These are phyloP conservation scores for Lasiodiplodia gonubiensis DNA, from an alignment of 2,329 filamentous ascomycete genomes.

Conservation along the genomic window DNA sequence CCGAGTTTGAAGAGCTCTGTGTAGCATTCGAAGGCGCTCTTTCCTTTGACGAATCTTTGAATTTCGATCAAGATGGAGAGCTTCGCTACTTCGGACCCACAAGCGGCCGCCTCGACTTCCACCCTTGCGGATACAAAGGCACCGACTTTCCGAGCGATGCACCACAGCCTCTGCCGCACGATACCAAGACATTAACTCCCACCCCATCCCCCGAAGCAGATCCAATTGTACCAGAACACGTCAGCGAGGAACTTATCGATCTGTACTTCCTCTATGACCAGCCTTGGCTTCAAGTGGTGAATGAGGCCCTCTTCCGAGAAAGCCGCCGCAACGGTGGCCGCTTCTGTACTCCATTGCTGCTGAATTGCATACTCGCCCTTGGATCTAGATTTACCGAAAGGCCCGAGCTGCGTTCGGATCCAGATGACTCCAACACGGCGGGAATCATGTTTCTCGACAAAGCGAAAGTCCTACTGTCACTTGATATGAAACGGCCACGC, in stretches of 20 bases:
- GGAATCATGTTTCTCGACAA: slow-evolving; percentile 41
- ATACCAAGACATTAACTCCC: neutral
- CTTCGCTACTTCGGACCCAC: slow-evolving; percentile 46
- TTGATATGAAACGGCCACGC: slow-evolving; percentile 34
- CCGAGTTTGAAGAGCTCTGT: slow-evolving; percentile 33
- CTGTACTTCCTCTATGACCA: slow-evolving; percentile 48
- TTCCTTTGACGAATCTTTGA: slow-evolving; percentile 44
- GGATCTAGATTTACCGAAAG: slow-evolving; percentile 45
- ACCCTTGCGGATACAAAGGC: slow-evolving; percentile 22
- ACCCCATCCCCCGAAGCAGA: neutral
- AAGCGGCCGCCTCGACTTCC: slow-evolving; percentile 45
- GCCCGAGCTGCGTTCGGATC: slow-evolving; percentile 39
- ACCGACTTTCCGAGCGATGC: neutral
- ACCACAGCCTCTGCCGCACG: slow-evolving; percentile 7
- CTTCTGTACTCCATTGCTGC: slow-evolving; percentile 42
- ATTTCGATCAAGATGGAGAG: slow-evolving; percentile 45
- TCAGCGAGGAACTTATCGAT: slow-evolving; percentile 41
- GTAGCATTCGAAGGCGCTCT: slow-evolving; percentile 41
- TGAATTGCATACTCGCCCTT: slow-evolving; percentile 45
- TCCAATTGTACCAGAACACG: slow-evolving; percentile 30
- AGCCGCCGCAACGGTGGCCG: slow-evolving; percentile 36
- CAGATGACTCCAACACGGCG: slow-evolving; percentile 43
- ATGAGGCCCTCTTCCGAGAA: slow-evolving; percentile 45
- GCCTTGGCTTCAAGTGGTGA: slow-evolving; percentile 45
- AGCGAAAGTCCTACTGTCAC: slow-evolving; percentile 31